Evolutionary conservation across 2,329 filamentous ascomycete genomes (phyloP), one percentile per base, ranked within the genome.

Genomic region (Tolypocladium ovalisporum): DNA sequence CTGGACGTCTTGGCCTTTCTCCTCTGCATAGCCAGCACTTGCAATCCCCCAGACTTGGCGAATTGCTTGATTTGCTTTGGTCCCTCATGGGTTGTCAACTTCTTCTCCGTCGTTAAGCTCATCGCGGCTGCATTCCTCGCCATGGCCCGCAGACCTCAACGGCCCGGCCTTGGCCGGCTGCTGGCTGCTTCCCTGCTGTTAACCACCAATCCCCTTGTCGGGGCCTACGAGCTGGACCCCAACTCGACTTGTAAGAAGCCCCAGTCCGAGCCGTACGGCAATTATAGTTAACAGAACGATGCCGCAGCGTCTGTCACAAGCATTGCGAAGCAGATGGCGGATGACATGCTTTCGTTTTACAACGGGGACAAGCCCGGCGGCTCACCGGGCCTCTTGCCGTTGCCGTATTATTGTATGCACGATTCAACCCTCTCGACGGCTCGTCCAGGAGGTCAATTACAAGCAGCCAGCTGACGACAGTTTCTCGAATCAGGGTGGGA

Each of bases 401-500:
- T 73, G 12, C 79, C 79, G 56, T 82, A 82, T 59, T 83, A 81
- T 66, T 82, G 79, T 80, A 68, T 63, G 77, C 68, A 12, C 34
- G 1, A 9, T 22, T 51, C 40, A 13, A 12, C 17, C 36, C 12
- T 13, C 35, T 15, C 29, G 17, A 12, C 22, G 24, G 22, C 39
- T 36, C 15, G 37, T 19, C 34, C 34, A 54, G 35, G 35, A 56
- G 19, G 52, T 22, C 2, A 51, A 22, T 3, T 9, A 10, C 10
- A 9, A 3, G 4, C 7, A 2, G 29, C 29, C 47, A 35, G 47
- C 47, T 52, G 35, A 34, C 29, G 19, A 22, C 1, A 8, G 4
- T 52, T 13, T 13, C 6, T 35, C 57, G 8, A 40, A 40, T 12
- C 57, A 82, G 79, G 80, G 80, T 91, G 85, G 89, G 87, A 88